Base-by-base conservation (phyloP, 768 basidiomycete genomes). In the Leucogyrophana mollusca region DNA sequence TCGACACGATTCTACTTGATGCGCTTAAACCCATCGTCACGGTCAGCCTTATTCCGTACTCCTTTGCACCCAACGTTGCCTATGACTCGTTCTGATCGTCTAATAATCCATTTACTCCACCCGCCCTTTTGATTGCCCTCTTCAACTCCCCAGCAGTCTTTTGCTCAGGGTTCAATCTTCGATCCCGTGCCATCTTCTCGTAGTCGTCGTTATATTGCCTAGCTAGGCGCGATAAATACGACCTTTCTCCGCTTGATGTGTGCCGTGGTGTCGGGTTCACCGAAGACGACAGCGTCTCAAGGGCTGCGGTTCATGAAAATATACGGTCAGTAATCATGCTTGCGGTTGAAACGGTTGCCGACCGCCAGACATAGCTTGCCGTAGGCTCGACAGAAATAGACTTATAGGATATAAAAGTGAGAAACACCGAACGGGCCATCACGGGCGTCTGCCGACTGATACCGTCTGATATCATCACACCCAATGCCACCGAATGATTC, bases 151-250 rank as follows among this genome's bases (percentile, higher is more conserved):
- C 94, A 24, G 73, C 77, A 2, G 93, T 96, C 59, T 85, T 79
- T 70, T 98, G 95, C 64, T 83, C 85, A 13, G 78, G 68, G 63
- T 98, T 97, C 48, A 87, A 64, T 65, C 75, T 85, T 48, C 82
- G 70, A 68, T 98, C 94, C 54, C 74, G 72, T 9, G 82, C 80
- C 94, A 96, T 97, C 40, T 67, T 72, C 22, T 79, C 76, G 18
- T 85, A 68, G 68, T 97, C 85, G 23, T 73, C 68, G 2, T 85
- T 88, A 67, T 97, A 73, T 64, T 78, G 85, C 34, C 65, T 64
- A 10, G 90, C 79, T 22, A 98, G 75, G 34, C 76, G 69, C 47
- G 69, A 64, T 34, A 98, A 72, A 65, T 86, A 89, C 36, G 65
- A 68, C 46, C 73, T 63, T 67, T 97, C 93, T 3, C 85, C 83